Evolutionary conservation across 208 protist genomes (phyloP), one percentile per base, ranked within the genome.

Genomic region (Crithidia bombi): DNA sequence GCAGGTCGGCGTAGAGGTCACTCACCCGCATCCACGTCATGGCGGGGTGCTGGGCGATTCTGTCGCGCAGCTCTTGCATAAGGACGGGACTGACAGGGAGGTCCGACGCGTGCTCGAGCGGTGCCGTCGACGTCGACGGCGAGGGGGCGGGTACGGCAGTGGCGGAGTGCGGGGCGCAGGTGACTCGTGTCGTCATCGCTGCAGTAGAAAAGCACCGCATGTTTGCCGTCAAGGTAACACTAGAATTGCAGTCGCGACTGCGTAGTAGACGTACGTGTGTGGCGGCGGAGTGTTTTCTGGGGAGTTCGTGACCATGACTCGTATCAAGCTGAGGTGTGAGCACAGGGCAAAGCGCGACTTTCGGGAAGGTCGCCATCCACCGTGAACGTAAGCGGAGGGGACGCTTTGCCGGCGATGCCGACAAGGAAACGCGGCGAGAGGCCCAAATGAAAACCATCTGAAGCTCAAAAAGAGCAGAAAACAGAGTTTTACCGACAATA

Each of bases 1-100:
- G 77, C 5, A 96, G 62, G n/a, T 87, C 76, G 28, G 73, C 79
- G 69, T 96, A 96, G 35, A 94, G 41, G 14, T 87, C 73, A 28
- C 75, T 78, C 28, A 96, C 77, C 2, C 78, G 59, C 46, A 88
- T 54, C 91, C 91, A 96, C 32, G 49, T 78, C 12, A 55, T 38
- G 35, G 65, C 23, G 1, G 47, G 46, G 23, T 65, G 54, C 2
- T 52, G 55, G 36, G 38, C 28, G 1, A 85, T 30, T 26, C 75
- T 65, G 39, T 17, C 17, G 1, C 46, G 46, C 9, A 85, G 39
- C 26, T 73, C 63, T 5, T 61, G 23, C n/a, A 85, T 23, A 1
- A 85, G 64, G 17, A 19, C 46, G 0, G 52, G 26, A 19, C 23
- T 52, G 2, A 85, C 76, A 5, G 71, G 46, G 6, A 56, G 56